These are phyloP conservation scores for Dictyostelium intermedium DNA, from an alignment of 78 protist species.

Conservation along the genomic window DNA sequence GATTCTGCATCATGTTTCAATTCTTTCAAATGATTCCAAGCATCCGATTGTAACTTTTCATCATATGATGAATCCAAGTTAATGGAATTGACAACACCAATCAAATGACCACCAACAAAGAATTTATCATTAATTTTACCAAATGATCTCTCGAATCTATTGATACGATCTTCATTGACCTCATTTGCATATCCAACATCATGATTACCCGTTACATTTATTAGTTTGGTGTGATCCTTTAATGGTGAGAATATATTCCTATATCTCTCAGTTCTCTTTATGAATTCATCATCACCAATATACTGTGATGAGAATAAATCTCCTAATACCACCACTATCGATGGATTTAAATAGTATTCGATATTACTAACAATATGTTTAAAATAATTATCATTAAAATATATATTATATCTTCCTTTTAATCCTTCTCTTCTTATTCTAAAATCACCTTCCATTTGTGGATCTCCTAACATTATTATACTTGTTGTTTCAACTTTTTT, in stretches of 20 bases:
- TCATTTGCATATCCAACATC: conserved; percentile 79
- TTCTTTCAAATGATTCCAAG: conserved; percentile 37
- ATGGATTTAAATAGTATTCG: conserved; percentile 44
- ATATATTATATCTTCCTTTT: conserved; percentile 58
- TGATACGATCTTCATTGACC: not conserved
- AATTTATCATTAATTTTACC: conserved; percentile 51
- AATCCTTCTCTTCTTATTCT: conserved; percentile 45
- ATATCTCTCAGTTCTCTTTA: conserved; percentile 10
- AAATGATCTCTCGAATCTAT: conserved; percentile 60
- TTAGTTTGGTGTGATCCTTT: not conserved
- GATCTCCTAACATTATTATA: conserved; percentile 73
- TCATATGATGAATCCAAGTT: conserved; percentile 35
- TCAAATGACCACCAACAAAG: conserved; percentile 53
- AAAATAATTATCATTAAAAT: conserved; percentile 58
- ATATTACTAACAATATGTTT: conserved; percentile 65
- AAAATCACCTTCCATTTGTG: conserved; percentile 79
- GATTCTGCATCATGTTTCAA: conserved; percentile 31
- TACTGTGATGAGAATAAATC: conserved; percentile 80
- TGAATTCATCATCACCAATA: conserved; percentile 18
- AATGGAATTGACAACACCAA: conserved; percentile 67
- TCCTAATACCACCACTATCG: conserved; percentile 57
- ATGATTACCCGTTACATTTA: conserved; percentile 80
- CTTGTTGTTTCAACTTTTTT: conserved; percentile 25
- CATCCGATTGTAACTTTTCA: not conserved
- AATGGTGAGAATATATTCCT: conserved; percentile 49